phyloP scores from a whole-genome alignment of 176 grass and related monocot genomes.

The Aegilops umbellulata region DNA sequence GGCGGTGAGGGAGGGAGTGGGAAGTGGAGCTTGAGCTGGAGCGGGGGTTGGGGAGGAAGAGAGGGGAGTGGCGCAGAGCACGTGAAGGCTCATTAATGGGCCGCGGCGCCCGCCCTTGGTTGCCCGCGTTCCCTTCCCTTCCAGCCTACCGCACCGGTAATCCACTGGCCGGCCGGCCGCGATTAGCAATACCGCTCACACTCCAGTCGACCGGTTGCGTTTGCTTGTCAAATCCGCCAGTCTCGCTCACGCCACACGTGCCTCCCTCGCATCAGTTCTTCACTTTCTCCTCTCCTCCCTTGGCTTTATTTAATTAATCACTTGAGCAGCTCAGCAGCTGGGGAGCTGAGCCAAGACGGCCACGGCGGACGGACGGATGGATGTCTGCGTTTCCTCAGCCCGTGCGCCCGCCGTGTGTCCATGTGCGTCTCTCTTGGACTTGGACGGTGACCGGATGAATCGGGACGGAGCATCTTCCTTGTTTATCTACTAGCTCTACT shows the following conservation, averaged over 20 bases:
- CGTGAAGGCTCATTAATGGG: constrained; percentile 70
- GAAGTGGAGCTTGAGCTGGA: no score
- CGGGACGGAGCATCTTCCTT: no score
- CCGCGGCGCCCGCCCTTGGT: constrained; percentile 26
- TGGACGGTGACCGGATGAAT: no score
- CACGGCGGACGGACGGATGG: neutral
- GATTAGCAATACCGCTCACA: no score
- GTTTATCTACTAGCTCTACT: no score
- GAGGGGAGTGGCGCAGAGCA: constrained; percentile 34
- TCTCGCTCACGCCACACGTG: neutral
- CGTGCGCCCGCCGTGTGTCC: neutral
- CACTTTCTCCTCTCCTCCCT: no score
- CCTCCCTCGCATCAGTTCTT: neutral
- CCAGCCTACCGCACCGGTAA: neutral
- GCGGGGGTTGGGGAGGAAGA: neutral
- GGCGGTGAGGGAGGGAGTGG: constrained; percentile 12
- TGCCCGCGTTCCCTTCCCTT: no score
- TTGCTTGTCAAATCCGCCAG: neutral
- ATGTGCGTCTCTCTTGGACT: no score
- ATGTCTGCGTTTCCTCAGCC: neutral
- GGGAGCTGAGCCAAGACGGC: neutral
- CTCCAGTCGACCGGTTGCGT: no score
- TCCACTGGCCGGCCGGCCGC: no score
- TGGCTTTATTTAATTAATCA: neutral
- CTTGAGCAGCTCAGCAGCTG: no score